These are phyloP conservation scores for Dovyalis caffra DNA, from an alignment of 345 rosid species.

Conservation along the genomic window DNA sequence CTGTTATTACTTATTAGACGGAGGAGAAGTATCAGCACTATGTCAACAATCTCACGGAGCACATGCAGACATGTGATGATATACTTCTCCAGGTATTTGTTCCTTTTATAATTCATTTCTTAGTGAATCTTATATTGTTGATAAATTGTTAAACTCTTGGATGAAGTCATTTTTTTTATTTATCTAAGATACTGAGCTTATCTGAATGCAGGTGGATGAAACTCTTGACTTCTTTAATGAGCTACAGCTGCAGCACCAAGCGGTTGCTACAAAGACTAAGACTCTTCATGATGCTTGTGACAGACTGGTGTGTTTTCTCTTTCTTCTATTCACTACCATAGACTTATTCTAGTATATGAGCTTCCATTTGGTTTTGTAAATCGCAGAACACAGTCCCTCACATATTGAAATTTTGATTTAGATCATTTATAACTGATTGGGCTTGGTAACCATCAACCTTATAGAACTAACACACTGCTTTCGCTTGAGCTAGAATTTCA, in stretches of 20 bases:
- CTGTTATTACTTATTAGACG: slow-evolving; percentile 51
- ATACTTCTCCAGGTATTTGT: slow-evolving; percentile 70
- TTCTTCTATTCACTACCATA: slow-evolving; percentile 8
- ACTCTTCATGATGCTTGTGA: slow-evolving; percentile 99
- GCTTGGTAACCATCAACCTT: neutral
- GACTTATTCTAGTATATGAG: neutral
- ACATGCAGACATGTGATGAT: slow-evolving; percentile 84
- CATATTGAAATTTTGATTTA: neutral
- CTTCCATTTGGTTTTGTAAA: neutral
- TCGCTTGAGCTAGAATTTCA: neutral
- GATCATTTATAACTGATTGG: neutral
- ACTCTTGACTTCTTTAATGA: slow-evolving; percentile 81
- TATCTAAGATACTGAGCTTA: too few species aligned
- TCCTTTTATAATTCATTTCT: slow-evolving; percentile 17
- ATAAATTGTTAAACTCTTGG: neutral
- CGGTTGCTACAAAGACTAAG: slow-evolving; percentile 94
- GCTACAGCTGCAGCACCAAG: slow-evolving; percentile 87
- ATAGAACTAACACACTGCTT: neutral
- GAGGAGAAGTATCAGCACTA: slow-evolving; percentile 96
- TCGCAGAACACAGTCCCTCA: neutral
- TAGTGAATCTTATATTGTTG: neutral
- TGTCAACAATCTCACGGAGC: slow-evolving; percentile 72
- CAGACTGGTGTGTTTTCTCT: slow-evolving; percentile 57
- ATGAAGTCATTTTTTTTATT: neutral
- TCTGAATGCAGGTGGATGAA: slow-evolving; percentile 69